phyloP scores from a whole-genome alignment of 371 early-diverging fungal species.

The Mucor racemosus region DNA sequence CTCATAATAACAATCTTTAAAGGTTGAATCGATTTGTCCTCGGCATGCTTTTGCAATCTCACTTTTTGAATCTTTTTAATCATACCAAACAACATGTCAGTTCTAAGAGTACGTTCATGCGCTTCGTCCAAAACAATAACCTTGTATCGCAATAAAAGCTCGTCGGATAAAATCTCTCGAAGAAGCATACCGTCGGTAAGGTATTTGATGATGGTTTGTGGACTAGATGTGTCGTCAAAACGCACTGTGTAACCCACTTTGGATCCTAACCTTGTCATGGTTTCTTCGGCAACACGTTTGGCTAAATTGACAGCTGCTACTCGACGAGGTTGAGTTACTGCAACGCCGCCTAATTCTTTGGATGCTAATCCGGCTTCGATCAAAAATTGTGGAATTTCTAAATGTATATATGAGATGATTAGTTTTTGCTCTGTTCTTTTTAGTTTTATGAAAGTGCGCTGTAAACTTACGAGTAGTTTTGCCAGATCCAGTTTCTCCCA shows the following conservation, averaged over 20 bases:
- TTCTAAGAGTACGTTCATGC: constrained; percentile 97
- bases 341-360: constrained; percentile 69
- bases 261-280: constrained; percentile 77
- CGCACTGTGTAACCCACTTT: constrained; percentile 93
- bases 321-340: constrained; percentile 96
- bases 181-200: constrained; percentile 99
- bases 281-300: constrained; percentile 91
- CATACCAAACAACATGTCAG: constrained; percentile 97
- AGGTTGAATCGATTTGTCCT: constrained; percentile 50
- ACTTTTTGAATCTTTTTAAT: constrained; percentile 82
- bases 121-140: constrained; percentile 98
- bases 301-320: constrained; percentile 98
- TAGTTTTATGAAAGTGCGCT: not conserved
- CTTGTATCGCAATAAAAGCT: constrained; percentile 77
- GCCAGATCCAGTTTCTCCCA: constrained; percentile 71
- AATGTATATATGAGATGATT: not conserved
- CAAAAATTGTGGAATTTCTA: constrained; percentile 91
- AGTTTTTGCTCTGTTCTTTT: not conserved
- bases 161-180: constrained; percentile 90
- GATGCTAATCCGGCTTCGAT: constrained; percentile 73
- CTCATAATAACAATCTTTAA: constrained; percentile 97
- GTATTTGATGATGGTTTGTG: constrained; percentile 88
- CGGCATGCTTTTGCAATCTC: constrained; percentile 51
- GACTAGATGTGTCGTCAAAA: constrained; percentile 92
- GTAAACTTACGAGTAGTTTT: constrained; percentile 63